phyloP scores from a whole-genome alignment of 2,329 filamentous ascomycete genomes.

The Ophiostoma fasciatum region DNA sequence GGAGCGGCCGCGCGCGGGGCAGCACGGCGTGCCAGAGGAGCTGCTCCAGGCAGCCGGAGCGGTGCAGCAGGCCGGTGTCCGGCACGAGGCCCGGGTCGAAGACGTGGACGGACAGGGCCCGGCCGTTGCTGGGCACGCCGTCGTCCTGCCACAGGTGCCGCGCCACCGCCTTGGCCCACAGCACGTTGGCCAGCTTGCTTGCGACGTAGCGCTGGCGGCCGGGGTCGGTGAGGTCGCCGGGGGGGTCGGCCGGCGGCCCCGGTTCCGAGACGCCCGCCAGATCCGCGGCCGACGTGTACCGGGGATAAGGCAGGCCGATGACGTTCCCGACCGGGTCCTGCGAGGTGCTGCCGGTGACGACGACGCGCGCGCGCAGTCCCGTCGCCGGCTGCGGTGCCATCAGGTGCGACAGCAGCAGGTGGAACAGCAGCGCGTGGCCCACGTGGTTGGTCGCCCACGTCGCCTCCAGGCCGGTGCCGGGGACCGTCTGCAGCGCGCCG shows the following conservation, averaged over 20 bases:
- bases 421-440: conserved; percentile 26
- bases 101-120: conserved; percentile 1
- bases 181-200: conserved; percentile 8
- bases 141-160: conserved; percentile 14
- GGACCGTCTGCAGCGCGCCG: neutral
- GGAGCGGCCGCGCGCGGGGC: neutral
- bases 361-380: conserved; percentile 21
- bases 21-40: conserved; percentile 11
- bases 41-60: conserved; percentile 13
- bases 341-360: conserved; percentile 28
- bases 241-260: too few relatives aligned
- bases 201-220: conserved; percentile 8
- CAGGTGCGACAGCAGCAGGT: conserved; percentile 27
- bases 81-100: conserved; percentile 9
- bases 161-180: conserved; percentile 32
- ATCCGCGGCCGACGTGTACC: conserved; percentile 5
- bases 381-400: too few relatives aligned
- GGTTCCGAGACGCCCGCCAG: too few relatives aligned
- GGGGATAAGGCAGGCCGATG: conserved; percentile 25
- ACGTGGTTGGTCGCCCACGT: conserved; percentile 35
- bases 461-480: conserved; percentile 23
- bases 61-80: conserved; percentile 20
- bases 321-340: conserved; percentile 31
- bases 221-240: conserved; percentile 1
- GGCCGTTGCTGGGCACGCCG: neutral